Base-by-base conservation (phyloP, 1,284 basidiomycete genomes). In the Leucoagaricus sp. region DNA sequence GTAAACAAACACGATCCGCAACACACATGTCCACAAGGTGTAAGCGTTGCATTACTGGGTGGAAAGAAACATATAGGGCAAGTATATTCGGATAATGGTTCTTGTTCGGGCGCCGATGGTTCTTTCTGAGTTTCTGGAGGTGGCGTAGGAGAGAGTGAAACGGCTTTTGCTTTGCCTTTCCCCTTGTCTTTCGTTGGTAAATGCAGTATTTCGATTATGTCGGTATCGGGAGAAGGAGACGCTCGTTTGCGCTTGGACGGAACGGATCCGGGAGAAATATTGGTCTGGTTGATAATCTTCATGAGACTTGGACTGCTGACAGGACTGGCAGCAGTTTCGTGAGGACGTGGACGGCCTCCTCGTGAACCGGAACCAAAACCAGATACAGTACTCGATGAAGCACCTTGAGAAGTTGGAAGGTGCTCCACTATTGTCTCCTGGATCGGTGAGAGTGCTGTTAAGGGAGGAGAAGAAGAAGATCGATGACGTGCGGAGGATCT, bases 11-110 rank as follows among this genome's bases (percentile, higher is more conserved):
- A 92, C 25, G 81, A 74, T 1, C 88, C 90, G 61, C 89, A 92
- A 60, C 84, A 83, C 44, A 92, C 78, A 60, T 92, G 89, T 0
- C 89, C 89, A 61, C 89, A 92, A 0, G 87, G 88, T 0, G 88
- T 90, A 53, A 91, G 69, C 0, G 87, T 89, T 19, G 90, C 87
- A 59, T 88, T 84, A 0, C 81, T 83, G 1, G 89, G 89, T 1
- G 87, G 79, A 34, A 77, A 84, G 74, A 91, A 89, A 66, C 90
- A 92, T 58, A 92, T 87, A 4, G 89, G 89, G 64, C 90, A 91
- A 0, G 79, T 79, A 64, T 89, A 91, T 2, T 78, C 71, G 1
- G 85, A 77, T 15, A 91, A 77, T 0, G 79, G 82, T 50, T 88
- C 83, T 2, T n/a, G n/a, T n/a, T 45, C 48, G 42, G 50, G 55